phyloP scores from a whole-genome alignment of 257 asterid species.

The Ilex aquifolium region DNA sequence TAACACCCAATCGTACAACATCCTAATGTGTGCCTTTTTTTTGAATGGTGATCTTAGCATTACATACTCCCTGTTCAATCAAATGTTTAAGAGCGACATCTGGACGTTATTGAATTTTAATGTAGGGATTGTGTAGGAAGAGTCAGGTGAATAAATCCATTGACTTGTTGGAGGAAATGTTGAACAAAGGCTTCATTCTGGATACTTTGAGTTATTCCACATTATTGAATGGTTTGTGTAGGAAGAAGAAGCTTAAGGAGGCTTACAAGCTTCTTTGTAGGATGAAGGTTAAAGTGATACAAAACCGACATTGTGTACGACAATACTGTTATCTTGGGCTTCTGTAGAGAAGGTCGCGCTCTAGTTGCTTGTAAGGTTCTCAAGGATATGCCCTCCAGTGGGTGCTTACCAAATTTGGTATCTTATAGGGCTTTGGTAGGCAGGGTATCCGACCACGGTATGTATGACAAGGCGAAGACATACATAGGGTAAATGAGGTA shows the following conservation, averaged over 20 bases:
- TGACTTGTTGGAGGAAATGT: constrained; percentile 82
- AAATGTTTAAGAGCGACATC: constrained; percentile 81
- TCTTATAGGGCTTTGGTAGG: constrained; percentile 68
- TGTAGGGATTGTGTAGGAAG: constrained; percentile 90
- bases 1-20: constrained; percentile 70
- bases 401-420: constrained; percentile 72
- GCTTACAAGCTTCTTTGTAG: constrained; percentile 91
- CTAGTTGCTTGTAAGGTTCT: constrained; percentile 85
- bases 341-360: constrained; percentile 71
- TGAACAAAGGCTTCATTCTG: constrained; percentile 89
- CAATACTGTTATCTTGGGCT: constrained; percentile 73
- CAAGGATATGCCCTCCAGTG: constrained; percentile 65
- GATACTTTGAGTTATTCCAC: constrained; percentile 74
- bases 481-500: constrained; percentile 48
- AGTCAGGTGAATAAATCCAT: constrained; percentile 88
- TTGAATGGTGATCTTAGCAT: constrained; percentile 63
- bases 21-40: constrained; percentile 76
- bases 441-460: constrained; percentile 73
- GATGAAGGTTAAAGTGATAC: constrained; percentile 85
- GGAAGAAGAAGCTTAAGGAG: constrained; percentile 84
- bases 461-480: constrained; percentile 63
- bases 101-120: constrained; percentile 71
- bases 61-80: constrained; percentile 62
- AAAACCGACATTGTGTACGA: constrained; percentile 80
- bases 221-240: constrained; percentile 73